Evolutionary conservation across 2,329 filamentous ascomycete genomes (phyloP), one percentile per base, ranked within the genome.

Genomic region (Penicillium freii): DNA sequence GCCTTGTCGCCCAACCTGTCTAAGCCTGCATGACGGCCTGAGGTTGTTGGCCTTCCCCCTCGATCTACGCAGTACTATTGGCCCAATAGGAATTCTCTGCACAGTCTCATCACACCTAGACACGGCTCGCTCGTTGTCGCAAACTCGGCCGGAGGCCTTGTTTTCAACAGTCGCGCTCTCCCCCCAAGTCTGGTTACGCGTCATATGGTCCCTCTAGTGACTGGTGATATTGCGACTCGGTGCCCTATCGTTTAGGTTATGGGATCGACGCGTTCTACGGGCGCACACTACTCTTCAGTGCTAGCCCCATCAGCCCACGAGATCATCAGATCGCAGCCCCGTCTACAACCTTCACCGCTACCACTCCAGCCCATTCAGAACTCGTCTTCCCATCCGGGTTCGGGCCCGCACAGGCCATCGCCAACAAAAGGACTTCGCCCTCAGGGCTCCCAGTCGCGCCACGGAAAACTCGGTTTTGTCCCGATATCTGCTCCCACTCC

Each of bases 401-500:
- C 79, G 53, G 68, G 59, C 69, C 75, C 63, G 64, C 78, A 66
- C 77, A 81, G 79, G 69, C 82, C 81, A 57, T 95, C 90, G 54
- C 91, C 90, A 11, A 83, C 82, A 68, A 95, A 94, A 77, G 75
- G 81, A 34, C 74, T 76, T 54, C 79, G 80, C 64, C 78, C 78
- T 65, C 77, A 77, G 42, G 82, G 83, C 60, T 86, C 87, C 4
- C 61, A 69, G 59, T 46, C 87, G 82, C 39, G 81, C 81, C 61
- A 82, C 82, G 66, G 84, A 82, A 62, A 82, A 87, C 65, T 82
- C 80, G 66, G 81, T 80, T 73, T 84, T 68, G 79, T 94, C 62
- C 87, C 88, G 70, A 82, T 85, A 50, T 76, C 74, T 59, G 75
- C 78, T 45, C 78, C 79, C 46, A 65, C 70, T 51, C 72, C 77